Conservation (phyloP, 768 basidiomycete species). For the Mycena olivaceomarginata region DNA sequence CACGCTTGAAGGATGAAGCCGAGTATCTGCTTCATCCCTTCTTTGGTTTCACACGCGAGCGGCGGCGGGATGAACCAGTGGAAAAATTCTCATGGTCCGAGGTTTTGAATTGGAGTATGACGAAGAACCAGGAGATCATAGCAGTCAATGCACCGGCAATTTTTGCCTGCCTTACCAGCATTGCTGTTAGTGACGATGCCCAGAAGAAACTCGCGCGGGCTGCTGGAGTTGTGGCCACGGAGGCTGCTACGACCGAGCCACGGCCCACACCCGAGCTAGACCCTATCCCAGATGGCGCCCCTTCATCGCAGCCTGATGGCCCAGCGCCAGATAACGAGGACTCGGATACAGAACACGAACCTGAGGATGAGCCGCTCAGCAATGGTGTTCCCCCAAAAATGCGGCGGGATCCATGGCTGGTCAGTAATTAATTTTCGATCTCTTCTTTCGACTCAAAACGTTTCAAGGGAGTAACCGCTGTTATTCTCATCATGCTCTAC, state of each 20-base stretch:
- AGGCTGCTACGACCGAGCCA: too few species aligned
- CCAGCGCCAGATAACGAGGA: background rate
- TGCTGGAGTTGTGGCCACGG: background rate
- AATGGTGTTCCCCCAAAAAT: conserved; percentile 16
- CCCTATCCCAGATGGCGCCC: too few species aligned
- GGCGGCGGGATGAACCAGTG: background rate
- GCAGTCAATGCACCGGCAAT: conserved; percentile 14
- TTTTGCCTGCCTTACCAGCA: conserved; percentile 12
- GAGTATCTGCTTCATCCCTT: background rate
- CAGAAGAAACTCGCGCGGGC: conserved; percentile 4
- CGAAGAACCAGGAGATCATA: conserved; percentile 27
- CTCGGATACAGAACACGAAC: conserved; percentile 9
- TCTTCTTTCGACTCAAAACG: too few species aligned
- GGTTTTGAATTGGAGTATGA: conserved; percentile 27
- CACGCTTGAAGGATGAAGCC: conserved; percentile 9
- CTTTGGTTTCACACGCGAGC: conserved; percentile 15
- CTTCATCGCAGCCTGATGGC: background rate
- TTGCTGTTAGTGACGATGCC: conserved; percentile 9
- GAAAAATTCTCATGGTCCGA: conserved; percentile 18
- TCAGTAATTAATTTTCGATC: background rate
- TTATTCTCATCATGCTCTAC: too few species aligned
- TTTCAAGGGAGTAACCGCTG: too few species aligned
- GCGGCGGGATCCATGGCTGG: conserved; percentile 29
- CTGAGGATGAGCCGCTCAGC: background rate
- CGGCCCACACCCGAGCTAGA: too few species aligned